A percentile compares a stretch with the other conserved stretches of the same genome.
Evolutionary conservation across 129 eudicot genomes (phyloP).

Genomic region (Glebionis coronaria): DNA sequence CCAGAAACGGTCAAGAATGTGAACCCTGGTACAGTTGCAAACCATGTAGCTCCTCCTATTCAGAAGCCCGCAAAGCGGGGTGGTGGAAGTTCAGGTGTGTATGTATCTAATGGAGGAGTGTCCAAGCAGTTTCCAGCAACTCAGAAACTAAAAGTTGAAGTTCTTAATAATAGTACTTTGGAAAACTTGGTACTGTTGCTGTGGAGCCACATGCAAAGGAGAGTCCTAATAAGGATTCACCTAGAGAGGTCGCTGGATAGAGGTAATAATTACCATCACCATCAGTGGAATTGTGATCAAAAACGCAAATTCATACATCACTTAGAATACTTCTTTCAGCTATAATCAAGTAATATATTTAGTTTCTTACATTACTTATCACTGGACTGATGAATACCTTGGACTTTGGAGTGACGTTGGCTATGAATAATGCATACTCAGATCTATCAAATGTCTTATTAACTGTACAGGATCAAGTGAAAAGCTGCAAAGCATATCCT

Average conservation of each 20-base stretch:
- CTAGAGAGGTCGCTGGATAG: constrained; percentile 43
- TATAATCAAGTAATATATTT: too few species aligned
- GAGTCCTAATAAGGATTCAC: constrained; percentile 42
- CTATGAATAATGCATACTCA: too few species aligned
- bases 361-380: too few species aligned
- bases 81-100: constrained; percentile 45
- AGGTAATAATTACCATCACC: constrained; percentile 44
- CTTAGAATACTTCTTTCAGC: too few species aligned
- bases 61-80: constrained; percentile 57
- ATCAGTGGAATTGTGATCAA: constrained; percentile 49
- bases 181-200: constrained; percentile 33
- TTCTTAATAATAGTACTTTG: constrained; percentile 20
- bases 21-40: constrained; percentile 40
- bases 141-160: constrained; percentile 35
- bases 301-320: too few species aligned
- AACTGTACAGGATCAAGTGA: too few species aligned
- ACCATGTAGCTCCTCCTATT: constrained; percentile 46
- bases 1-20: constrained; percentile 28
- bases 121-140: constrained; percentile 38
- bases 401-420: too few species aligned
- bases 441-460: too few species aligned
- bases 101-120: constrained; percentile 49
- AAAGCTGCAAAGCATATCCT: too few species aligned
- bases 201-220: constrained; percentile 44
- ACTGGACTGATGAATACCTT: too few species aligned